Evolutionary conservation across 176 grass and related monocot species (phyloP).

Genomic region (Cenchrus purpureus): DNA sequence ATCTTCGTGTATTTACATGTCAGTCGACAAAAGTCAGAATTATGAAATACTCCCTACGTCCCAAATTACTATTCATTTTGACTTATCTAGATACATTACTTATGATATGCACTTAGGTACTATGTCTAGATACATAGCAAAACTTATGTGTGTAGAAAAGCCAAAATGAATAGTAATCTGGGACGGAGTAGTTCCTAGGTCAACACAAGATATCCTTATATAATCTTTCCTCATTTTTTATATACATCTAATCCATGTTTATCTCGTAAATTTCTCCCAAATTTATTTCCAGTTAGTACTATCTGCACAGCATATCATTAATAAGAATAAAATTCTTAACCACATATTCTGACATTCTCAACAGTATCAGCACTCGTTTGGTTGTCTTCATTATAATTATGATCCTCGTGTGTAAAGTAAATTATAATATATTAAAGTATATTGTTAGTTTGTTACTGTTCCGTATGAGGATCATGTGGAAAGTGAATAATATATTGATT

Average conservation of each 20-base stretch:
- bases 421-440: background rate
- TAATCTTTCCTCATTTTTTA: background rate
- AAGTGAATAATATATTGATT: conserved; percentile 14
- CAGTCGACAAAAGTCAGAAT: background rate
- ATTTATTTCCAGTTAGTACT: background rate
- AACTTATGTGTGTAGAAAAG: no score
- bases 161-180: no score
- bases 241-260: background rate
- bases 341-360: background rate
- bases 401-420: background rate
- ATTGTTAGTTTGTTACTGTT: background rate
- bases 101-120: no score
- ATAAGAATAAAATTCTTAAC: conserved; percentile 3
- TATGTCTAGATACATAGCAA: no score
- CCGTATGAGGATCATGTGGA: conserved; percentile 11
- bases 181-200: no score
- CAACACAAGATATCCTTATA: background rate
- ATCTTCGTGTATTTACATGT: background rate
- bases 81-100: no score
- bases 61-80: no score
- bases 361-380: background rate
- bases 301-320: background rate
- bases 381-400: background rate
- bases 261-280: background rate
- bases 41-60: no score